phyloP scores from a whole-genome alignment of 345 rosid species.

The Camelina sativa region DNA sequence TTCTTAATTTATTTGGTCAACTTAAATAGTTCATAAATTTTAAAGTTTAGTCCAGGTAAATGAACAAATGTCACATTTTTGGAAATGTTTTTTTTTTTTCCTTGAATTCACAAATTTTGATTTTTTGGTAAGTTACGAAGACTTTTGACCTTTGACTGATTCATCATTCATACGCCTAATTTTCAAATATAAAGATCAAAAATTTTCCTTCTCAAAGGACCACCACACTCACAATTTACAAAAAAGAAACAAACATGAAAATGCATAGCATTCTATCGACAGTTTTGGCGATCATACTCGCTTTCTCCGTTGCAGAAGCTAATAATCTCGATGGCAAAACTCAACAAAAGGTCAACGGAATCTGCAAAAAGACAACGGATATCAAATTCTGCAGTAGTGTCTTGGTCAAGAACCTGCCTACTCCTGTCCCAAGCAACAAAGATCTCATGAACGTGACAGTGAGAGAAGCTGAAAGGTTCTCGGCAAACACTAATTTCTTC shows the following conservation, averaged over 20 bases:
- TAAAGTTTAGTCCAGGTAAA: neutral
- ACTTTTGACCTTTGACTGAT: constrained; percentile 38
- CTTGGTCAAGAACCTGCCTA: constrained; percentile 3
- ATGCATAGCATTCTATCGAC: constrained; percentile 13
- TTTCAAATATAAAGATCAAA: constrained; percentile 12
- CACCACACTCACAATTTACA: constrained; percentile 21
- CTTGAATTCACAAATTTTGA: neutral
- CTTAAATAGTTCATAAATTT: neutral
- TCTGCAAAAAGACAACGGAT: constrained; percentile 40
- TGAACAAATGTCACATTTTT: neutral
- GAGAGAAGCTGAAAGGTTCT: constrained; percentile 21
- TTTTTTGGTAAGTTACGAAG: neutral
- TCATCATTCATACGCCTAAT: constrained; percentile 7
- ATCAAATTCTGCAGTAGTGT: constrained; percentile 11
- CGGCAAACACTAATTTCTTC: constrained; percentile 35
- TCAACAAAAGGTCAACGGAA: neutral
- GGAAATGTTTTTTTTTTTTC: neutral
- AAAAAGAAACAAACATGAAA: constrained; percentile 2
- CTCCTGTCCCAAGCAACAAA: constrained; percentile 27
- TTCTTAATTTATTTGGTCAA: neutral
- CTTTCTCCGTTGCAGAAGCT: constrained; percentile 23
- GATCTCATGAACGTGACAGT: constrained; percentile 41
- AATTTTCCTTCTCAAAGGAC: constrained; percentile 1
- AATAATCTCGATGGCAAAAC: neutral
- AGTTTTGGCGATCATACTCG: neutral